A percentile compares a stretch with the other conserved stretches of the same genome.
Conservation (phyloP, 2,329 filamentous ascomycete genomes). For the Endothia cerciana region DNA sequence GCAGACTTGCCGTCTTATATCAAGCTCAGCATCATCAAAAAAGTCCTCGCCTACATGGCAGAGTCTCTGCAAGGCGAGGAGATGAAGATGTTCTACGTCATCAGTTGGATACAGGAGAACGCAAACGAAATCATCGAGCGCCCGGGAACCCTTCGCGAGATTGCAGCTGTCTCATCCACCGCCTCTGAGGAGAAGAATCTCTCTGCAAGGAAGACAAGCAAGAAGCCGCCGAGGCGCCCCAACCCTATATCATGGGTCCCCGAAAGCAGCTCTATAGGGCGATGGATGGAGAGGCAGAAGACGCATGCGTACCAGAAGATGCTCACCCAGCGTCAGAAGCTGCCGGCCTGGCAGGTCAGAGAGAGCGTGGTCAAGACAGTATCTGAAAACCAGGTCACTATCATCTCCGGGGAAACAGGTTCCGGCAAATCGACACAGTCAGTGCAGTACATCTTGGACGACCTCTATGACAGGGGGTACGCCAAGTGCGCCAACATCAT, state of each 20-base stretch:
- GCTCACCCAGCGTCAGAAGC: slow-evolving; percentile 69
- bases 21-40: slow-evolving; percentile 82
- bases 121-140: slow-evolving; percentile 81
- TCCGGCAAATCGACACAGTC: slow-evolving; percentile 97
- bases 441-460: slow-evolving; percentile 93
- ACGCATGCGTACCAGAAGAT: slow-evolving; percentile 72
- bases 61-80: slow-evolving; percentile 78
- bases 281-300: slow-evolving; percentile 72
- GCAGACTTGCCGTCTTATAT: slow-evolving; percentile 86
- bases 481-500: slow-evolving; percentile 85
- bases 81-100: slow-evolving; percentile 84
- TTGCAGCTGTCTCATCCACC: slow-evolving; percentile 76
- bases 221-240: slow-evolving; percentile 50
- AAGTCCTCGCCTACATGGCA: slow-evolving; percentile 72
- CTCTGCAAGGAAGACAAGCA: slow-evolving; percentile 35
- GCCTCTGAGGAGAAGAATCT: slow-evolving; percentile 56
- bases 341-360: slow-evolving; percentile 87
- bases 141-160: slow-evolving; percentile 82
- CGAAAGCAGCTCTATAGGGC: slow-evolving; percentile 62
- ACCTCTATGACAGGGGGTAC: slow-evolving; percentile 76
- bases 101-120: slow-evolving; percentile 90
- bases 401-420: slow-evolving; percentile 95
- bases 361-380: slow-evolving; percentile 79
- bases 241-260: slow-evolving; percentile 67
- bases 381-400: slow-evolving; percentile 80